phyloP scores from a whole-genome alignment of 2,329 filamentous ascomycete genomes.

The Ceratocystis colombiana region DNA sequence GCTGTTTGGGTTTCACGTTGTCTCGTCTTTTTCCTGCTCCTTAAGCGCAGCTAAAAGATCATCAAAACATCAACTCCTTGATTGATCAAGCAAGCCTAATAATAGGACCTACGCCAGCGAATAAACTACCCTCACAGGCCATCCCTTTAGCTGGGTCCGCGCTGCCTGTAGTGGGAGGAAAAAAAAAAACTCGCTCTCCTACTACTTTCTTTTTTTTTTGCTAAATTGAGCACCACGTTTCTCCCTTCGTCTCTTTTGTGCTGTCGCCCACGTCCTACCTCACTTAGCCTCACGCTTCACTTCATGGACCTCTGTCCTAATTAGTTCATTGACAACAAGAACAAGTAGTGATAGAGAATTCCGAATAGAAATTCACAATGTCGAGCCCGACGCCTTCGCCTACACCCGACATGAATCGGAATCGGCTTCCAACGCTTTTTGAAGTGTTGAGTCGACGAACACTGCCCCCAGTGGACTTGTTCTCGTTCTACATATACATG shows the following conservation, averaged over 20 bases:
- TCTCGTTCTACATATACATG: slow-evolving; percentile 99
- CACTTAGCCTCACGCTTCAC: slow-evolving; percentile 6
- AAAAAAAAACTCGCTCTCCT: background rate
- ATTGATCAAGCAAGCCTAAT: slow-evolving; percentile 12
- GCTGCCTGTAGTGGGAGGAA: background rate
- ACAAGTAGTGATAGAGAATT: background rate
- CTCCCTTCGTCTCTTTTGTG: background rate
- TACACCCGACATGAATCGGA: slow-evolving; percentile 54
- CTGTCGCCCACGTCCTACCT: background rate
- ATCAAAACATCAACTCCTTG: slow-evolving; percentile 14
- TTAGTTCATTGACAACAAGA: background rate
- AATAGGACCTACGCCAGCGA: slow-evolving; percentile 4
- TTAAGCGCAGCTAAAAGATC: slow-evolving; percentile 12
- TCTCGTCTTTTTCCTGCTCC: background rate
- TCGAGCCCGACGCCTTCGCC: slow-evolving; percentile 40
- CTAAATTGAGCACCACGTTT: background rate
- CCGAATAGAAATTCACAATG: slow-evolving; percentile 15
- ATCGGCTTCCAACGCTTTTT: slow-evolving; percentile 85
- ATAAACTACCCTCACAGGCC: slow-evolving; percentile 1
- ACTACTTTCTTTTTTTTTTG: background rate
- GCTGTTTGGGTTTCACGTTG: slow-evolving; percentile 16
- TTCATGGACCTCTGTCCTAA: background rate
- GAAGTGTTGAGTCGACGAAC: slow-evolving; percentile 91
- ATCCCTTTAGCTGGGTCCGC: slow-evolving; percentile 12
- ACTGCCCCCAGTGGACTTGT: slow-evolving; percentile 89